phyloP scores from a whole-genome alignment of 2,329 filamentous ascomycete species.

The Pestalotiopsis fici region DNA sequence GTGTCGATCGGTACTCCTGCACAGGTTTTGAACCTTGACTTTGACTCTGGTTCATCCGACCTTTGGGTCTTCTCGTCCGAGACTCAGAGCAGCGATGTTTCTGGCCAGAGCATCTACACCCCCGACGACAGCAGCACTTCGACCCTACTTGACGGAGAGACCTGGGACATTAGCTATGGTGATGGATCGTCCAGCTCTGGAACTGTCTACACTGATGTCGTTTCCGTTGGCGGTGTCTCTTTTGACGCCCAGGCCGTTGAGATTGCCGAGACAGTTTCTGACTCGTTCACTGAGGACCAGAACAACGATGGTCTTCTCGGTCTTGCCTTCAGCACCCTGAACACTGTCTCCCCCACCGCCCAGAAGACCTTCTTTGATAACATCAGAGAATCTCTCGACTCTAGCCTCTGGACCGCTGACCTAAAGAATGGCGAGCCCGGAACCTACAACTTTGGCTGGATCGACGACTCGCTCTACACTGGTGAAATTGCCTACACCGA shows the following conservation, averaged over 20 bases:
- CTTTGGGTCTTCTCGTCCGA: constrained; percentile 34
- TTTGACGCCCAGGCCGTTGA: constrained; percentile 30
- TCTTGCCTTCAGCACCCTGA: constrained; percentile 34
- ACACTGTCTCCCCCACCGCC: constrained; percentile 27
- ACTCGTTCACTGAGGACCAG: constrained; percentile 29
- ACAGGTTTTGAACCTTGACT: constrained; percentile 33
- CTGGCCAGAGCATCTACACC: constrained; percentile 29
- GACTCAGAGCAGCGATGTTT: constrained; percentile 18
- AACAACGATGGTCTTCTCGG: constrained; percentile 34
- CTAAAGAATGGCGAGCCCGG: constrained; percentile 27
- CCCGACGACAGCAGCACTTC: constrained; percentile 25
- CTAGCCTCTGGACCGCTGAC: constrained; percentile 32
- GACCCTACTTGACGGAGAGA: constrained; percentile 23
- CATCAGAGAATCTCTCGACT: constrained; percentile 22
- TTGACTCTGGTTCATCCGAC: constrained; percentile 36
- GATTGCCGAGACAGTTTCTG: constrained; percentile 27
- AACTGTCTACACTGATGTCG: constrained; percentile 31
- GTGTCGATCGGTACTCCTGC: constrained; percentile 33
- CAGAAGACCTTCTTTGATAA: constrained; percentile 36
- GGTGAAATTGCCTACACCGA: constrained; percentile 28
- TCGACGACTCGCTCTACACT: constrained; percentile 27
- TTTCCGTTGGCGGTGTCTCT: constrained; percentile 30
- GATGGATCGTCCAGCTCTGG: constrained; percentile 34
- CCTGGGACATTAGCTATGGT: constrained; percentile 32
- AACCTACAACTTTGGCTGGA: constrained; percentile 34